These are phyloP conservation scores for Basidiobolus heterosporus DNA, from an alignment of 371 early-diverging fungal species.

Conservation along the genomic window DNA sequence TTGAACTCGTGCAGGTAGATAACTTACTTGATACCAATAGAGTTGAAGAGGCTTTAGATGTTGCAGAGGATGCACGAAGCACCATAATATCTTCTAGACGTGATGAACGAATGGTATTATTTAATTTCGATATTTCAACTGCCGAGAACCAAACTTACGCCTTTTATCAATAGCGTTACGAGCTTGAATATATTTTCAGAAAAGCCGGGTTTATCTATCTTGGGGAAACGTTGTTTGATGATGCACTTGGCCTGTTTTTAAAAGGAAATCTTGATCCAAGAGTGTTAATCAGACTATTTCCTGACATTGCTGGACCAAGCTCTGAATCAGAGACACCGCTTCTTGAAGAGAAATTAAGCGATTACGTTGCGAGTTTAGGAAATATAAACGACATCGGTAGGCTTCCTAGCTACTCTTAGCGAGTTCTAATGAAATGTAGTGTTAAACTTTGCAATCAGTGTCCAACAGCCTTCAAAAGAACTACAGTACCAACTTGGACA, in stretches of 20 bases:
- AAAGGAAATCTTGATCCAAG: slow-evolving; percentile 51
- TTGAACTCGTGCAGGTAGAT: slow-evolving; percentile 15
- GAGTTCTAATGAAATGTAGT: background rate
- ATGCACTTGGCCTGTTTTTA: slow-evolving; percentile 37
- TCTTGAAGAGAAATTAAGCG: slow-evolving; percentile 27
- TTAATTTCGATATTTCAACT: slow-evolving; percentile 2
- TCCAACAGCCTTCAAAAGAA: background rate
- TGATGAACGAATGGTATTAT: slow-evolving; percentile 8
- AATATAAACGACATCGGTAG: slow-evolving; percentile 32
- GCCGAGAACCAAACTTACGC: slow-evolving; percentile 23
- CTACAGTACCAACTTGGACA: slow-evolving; percentile 5
- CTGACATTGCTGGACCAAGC: slow-evolving; percentile 21
- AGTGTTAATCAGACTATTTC: slow-evolving; percentile 35
- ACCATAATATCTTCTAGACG: slow-evolving; percentile 3
- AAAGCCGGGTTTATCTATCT: slow-evolving; percentile 48
- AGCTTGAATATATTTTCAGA: slow-evolving; percentile 40
- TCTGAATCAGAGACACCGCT: slow-evolving; percentile 5
- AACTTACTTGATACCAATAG: slow-evolving; percentile 23
- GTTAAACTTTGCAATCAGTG: background rate
- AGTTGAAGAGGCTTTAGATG: slow-evolving; percentile 32
- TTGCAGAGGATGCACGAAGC: background rate
- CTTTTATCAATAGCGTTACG: slow-evolving; percentile 25
- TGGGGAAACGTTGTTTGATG: slow-evolving; percentile 46
- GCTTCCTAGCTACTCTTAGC: background rate
- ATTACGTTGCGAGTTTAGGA: slow-evolving; percentile 16